Evolutionary conservation across 2,329 filamentous ascomycete species (phyloP).

Genomic region (Alternaria consortialis): DNA sequence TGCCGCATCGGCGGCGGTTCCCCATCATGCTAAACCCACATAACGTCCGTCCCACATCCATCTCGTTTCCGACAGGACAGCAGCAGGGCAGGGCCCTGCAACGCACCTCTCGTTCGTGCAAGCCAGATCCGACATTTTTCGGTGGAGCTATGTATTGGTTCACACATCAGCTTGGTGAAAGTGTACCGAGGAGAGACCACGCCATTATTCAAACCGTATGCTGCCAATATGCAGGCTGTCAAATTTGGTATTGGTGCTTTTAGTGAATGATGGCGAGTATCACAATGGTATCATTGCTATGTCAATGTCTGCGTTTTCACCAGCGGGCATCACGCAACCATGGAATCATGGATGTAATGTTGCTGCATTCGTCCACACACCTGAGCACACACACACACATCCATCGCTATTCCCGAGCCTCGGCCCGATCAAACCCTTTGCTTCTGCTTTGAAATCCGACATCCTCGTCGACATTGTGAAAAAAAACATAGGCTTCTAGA

Average conservation of each 20-base stretch:
- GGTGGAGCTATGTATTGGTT: background rate
- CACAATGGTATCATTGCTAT: background rate
- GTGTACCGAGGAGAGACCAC: constrained; percentile 1
- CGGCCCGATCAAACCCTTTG: background rate
- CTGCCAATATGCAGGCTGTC: background rate
- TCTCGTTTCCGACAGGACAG: background rate
- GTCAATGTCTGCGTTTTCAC: background rate
- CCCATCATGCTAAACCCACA: constrained; percentile 3
- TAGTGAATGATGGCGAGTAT: background rate
- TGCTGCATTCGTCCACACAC: background rate
- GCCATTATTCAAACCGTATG: background rate
- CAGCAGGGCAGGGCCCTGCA: constrained; percentile 9
- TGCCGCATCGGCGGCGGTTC: background rate
- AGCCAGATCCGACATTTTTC: constrained; percentile 3
- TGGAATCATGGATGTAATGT: constrained; percentile 1
- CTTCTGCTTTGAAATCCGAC: background rate
- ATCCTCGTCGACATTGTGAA: background rate
- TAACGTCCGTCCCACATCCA: background rate
- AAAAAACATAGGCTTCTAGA: background rate
- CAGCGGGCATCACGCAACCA: background rate
- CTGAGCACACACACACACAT: background rate
- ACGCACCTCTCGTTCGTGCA: background rate
- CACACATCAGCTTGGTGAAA: background rate
- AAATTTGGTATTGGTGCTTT: background rate
- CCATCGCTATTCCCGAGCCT: constrained; percentile 8